Evolutionary conservation across 768 basidiomycete species (phyloP), one percentile per base, ranked within the genome.

Genomic region (Coprinellus micaceus): DNA sequence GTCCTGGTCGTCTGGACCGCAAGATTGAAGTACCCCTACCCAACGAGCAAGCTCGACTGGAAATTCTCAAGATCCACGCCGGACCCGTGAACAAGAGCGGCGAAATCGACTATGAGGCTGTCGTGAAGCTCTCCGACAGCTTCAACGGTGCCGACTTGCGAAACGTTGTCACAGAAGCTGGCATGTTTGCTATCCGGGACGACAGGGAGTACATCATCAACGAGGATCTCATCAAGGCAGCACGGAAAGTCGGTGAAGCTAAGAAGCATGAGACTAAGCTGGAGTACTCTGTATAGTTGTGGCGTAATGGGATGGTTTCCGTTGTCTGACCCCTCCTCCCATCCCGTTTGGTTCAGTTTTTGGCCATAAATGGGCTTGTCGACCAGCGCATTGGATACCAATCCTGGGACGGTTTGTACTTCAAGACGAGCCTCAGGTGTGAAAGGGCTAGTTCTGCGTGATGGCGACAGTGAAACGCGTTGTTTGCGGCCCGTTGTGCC

Each of bases 11-110:
- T 52, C 77, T 99, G 39, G 97, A 99, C 71, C 82, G 96, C 45
- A 98, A 98, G 75, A 96, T 99, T 60, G 96, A 98, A 75, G 91
- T 99, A 49, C 95, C 96, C 9, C 77, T 98, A 47, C 97, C 97
- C 1, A 98, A 99, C 66, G 97, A 98, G 68, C 94, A 97, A 69
- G 94, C 91, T 1, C 87, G 97, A 21, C 68, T 94, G 56, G 97
- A 98, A 71, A 98, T 99, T 64, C 80, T 99, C 61, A 98, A 99
- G 76, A 98, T 99, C 58, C 97, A 99, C 67, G 86, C 94, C 7
- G 85, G 82, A 19, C 91, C 93, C 2, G 94, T 98, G 56, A 94
- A 93, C 75, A 99, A 99, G 78, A 81, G 80, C 30, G 94, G 92
- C 3, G 95, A 97, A 43, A 94, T 99, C 17, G 96, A 99, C 69